phyloP scores from a whole-genome alignment of 495 filamentous ascomycete genomes.

The Neurospora sp. region DNA sequence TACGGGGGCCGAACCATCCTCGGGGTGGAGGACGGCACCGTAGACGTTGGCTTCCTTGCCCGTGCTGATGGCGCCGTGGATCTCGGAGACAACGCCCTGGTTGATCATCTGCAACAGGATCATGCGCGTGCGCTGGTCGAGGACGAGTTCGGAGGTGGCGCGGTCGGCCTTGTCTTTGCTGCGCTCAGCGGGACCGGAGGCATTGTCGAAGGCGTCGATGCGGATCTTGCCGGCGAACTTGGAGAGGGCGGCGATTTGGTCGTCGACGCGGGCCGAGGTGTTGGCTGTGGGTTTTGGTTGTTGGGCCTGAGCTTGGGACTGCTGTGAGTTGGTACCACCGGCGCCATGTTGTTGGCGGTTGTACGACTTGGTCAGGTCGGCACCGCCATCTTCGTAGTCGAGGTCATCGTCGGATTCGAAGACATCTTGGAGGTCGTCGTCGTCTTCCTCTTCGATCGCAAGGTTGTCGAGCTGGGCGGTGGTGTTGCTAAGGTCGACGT shows the following conservation, averaged over 20 bases:
- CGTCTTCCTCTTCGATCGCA: constrained; percentile 24
- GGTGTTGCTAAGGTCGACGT: constrained; percentile 23
- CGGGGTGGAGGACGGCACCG: constrained; percentile 41
- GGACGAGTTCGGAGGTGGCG: constrained; percentile 85
- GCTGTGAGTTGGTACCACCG: constrained; percentile 12
- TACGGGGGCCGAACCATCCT: constrained; percentile 22
- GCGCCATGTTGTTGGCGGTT: constrained; percentile 63
- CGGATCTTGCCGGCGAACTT: constrained; percentile 85
- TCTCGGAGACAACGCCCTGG: constrained; percentile 64
- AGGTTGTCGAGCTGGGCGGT: constrained; percentile 19
- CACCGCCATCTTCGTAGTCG: constrained; percentile 51
- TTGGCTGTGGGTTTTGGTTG: constrained; percentile 69
- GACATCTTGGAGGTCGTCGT: constrained; percentile 37
- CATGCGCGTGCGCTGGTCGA: constrained; percentile 90
- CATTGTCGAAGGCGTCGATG: constrained; percentile 57
- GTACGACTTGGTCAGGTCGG: constrained; percentile 79
- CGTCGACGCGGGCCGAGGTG: constrained; percentile 66
- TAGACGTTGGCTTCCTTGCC: constrained; percentile 99
- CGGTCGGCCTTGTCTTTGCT: constrained; percentile 79
- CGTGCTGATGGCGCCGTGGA: constrained; percentile 87
- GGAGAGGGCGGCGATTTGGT: constrained; percentile 74
- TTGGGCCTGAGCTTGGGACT: not conserved
- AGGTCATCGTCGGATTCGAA: constrained; percentile 47
- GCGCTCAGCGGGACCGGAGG: constrained; percentile 21
- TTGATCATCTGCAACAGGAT: constrained; percentile 94